phyloP scores from a whole-genome alignment of 2,329 filamentous ascomycete genomes.

The Juglanconis sp. region DNA sequence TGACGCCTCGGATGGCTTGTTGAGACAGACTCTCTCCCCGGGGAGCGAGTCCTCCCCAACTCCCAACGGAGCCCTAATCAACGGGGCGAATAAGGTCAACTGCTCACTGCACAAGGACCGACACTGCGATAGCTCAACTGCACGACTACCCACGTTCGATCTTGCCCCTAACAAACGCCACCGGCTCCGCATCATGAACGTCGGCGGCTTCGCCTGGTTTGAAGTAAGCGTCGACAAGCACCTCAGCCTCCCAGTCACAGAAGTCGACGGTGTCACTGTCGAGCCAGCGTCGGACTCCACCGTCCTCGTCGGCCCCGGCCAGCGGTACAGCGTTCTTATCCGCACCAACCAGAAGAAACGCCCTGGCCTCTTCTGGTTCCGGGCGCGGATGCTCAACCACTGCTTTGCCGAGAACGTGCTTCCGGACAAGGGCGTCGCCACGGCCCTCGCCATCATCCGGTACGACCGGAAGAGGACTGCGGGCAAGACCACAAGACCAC shows the following conservation, averaged over 20 bases:
- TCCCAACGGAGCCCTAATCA: constrained; percentile 44
- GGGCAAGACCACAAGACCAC: not conserved
- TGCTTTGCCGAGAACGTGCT: constrained; percentile 54
- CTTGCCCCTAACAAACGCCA: constrained; percentile 57
- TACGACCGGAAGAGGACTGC: constrained; percentile 30
- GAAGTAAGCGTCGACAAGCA: constrained; percentile 70
- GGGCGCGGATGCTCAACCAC: constrained; percentile 58
- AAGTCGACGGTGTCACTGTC: constrained; percentile 68
- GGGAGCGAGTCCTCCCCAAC: constrained; percentile 40
- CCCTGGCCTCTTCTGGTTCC: constrained; percentile 58
- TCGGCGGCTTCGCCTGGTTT: constrained; percentile 69
- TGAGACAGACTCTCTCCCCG: constrained; percentile 36
- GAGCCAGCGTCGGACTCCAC: constrained; percentile 56
- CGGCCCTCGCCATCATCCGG: constrained; percentile 46
- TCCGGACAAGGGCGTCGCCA: constrained; percentile 38
- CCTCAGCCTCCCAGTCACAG: constrained; percentile 50
- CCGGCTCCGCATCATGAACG: constrained; percentile 65
- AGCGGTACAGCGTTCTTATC: constrained; percentile 67
- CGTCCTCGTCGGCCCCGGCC: constrained; percentile 65
- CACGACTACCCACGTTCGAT: constrained; percentile 38
- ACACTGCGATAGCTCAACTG: constrained; percentile 41
- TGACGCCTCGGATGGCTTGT: constrained; percentile 40
- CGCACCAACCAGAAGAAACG: constrained; percentile 51
- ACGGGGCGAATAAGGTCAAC: constrained; percentile 39
- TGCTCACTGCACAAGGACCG: constrained; percentile 36